Percentiles rank a stretch among this genome's conserved stretches.
phyloP scores from a whole-genome alignment of 371 early-diverging fungal genomes.

The Mortierella sp. region DNA sequence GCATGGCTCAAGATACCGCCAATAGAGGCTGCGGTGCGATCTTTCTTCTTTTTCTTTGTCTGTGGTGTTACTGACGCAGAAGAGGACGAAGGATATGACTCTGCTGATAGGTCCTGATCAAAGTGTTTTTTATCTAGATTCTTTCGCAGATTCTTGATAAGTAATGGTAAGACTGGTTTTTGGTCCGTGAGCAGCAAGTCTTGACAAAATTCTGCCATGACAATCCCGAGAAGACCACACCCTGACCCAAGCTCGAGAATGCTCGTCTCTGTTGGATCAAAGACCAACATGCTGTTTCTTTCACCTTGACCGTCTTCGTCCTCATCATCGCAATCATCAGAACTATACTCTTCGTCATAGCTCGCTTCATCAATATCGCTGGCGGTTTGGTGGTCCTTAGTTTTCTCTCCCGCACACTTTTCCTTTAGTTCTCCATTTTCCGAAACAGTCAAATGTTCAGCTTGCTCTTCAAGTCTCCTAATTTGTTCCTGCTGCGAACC shows the following conservation, averaged over 20 bases:
- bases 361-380: background rate
- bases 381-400: background rate
- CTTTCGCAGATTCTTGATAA: conserved; percentile 45
- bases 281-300: conserved; percentile 16
- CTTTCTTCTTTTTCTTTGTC: conserved; percentile 5
- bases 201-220: conserved; percentile 47
- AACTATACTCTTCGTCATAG: background rate
- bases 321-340: conserved; percentile 8
- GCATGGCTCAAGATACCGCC: background rate
- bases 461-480: conserved; percentile 38
- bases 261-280: conserved; percentile 40
- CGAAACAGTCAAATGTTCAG: conserved; percentile 28
- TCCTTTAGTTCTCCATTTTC: conserved; percentile 24
- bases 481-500: conserved; percentile 20
- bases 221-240: conserved; percentile 53
- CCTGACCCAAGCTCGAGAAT: conserved; percentile 53
- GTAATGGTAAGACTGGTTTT: conserved; percentile 42
- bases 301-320: conserved; percentile 15
- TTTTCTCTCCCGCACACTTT: background rate
- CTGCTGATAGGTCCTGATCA: conserved; percentile 19
- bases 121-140: conserved; percentile 52
- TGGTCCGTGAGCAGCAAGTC: conserved; percentile 47
- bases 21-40: background rate
- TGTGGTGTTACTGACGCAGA: background rate
- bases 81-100: background rate